Evolutionary conservation across 139 green algal genomes (phyloP).

Genomic region (Coelastrella sp.): DNA sequence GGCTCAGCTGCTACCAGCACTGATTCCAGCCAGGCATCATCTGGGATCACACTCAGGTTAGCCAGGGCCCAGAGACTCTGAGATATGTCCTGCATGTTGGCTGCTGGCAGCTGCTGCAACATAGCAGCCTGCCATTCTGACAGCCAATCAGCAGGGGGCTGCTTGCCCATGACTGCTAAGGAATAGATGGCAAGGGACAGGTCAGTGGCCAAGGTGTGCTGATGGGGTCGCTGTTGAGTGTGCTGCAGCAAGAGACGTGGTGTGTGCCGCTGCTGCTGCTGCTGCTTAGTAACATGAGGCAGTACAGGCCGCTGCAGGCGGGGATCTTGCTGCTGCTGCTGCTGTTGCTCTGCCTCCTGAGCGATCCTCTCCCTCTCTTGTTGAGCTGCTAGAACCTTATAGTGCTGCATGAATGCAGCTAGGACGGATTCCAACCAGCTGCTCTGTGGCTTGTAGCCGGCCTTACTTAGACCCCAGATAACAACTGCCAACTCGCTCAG

Average conservation of each 20-base stretch:
- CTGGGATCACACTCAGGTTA: neutral
- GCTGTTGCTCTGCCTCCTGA: neutral
- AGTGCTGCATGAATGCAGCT: neutral
- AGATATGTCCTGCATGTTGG: conserved; percentile 31
- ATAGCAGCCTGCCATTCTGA: conserved; percentile 3
- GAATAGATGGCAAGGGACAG: conserved; percentile 38
- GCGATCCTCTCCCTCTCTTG: conserved; percentile 5
- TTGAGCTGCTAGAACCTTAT: neutral
- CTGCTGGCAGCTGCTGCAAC: conserved; percentile 21
- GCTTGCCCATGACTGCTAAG: conserved; percentile 20
- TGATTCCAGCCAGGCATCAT: neutral
- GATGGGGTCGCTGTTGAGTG: neutral
- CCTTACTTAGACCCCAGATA: conserved; percentile 23
- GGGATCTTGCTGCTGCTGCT: conserved; percentile 14
- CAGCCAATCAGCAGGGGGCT: neutral
- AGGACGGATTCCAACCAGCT: neutral
- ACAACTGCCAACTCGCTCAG: conserved; percentile 13
- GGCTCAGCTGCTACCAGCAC: neutral
- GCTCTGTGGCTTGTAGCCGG: conserved; percentile 5
- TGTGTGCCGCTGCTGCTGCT: conserved; percentile 11
- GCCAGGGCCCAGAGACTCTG: conserved; percentile 31
- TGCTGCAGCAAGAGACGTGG: neutral
- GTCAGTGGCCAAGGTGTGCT: conserved; percentile 27
- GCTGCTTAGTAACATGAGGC: neutral
- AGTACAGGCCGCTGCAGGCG: neutral